Conservation (phyloP, 2,329 filamentous ascomycete genomes). For the Colletotrichum tabaci region DNA sequence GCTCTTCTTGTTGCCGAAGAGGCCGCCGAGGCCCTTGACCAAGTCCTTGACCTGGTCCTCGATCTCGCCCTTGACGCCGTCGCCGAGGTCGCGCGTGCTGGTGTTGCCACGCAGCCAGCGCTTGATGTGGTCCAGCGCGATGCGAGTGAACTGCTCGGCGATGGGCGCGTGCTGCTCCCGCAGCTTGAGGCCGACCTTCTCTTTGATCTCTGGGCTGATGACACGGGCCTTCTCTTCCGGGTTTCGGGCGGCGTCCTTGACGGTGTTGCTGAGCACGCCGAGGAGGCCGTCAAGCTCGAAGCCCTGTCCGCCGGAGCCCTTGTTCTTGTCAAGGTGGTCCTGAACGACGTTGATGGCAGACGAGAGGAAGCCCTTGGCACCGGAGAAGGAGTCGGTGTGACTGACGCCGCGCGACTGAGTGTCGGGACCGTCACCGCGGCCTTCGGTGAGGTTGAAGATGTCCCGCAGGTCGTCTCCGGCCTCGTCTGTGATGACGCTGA, state of each 20-base stretch:
- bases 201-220: constrained; percentile 64
- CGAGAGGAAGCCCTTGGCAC: constrained; percentile 57
- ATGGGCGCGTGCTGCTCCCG: constrained; percentile 59
- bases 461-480: constrained; percentile 60
- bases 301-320: constrained; percentile 48
- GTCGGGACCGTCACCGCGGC: constrained; percentile 43
- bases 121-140: constrained; percentile 64
- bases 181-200: constrained; percentile 57
- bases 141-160: constrained; percentile 62
- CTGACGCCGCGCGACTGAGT: constrained; percentile 46
- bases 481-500: constrained; percentile 57
- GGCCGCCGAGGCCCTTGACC: constrained; percentile 59
- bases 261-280: constrained; percentile 58
- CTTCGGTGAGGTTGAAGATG: constrained; percentile 61
- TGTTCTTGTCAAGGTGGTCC: constrained; percentile 54
- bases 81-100: constrained; percentile 57
- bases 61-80: constrained; percentile 60
- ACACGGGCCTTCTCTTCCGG: constrained; percentile 62
- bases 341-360: constrained; percentile 59
- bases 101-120: constrained; percentile 61
- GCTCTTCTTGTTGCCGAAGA: constrained; percentile 55
- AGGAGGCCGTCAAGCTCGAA: constrained; percentile 61
- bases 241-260: constrained; percentile 61
- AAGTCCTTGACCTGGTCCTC: constrained; percentile 61
- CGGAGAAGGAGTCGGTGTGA: constrained; percentile 47